These are phyloP conservation scores for Globisporangium spinosum DNA, from an alignment of 352 stramenopile genomes.

Conservation along the genomic window DNA sequence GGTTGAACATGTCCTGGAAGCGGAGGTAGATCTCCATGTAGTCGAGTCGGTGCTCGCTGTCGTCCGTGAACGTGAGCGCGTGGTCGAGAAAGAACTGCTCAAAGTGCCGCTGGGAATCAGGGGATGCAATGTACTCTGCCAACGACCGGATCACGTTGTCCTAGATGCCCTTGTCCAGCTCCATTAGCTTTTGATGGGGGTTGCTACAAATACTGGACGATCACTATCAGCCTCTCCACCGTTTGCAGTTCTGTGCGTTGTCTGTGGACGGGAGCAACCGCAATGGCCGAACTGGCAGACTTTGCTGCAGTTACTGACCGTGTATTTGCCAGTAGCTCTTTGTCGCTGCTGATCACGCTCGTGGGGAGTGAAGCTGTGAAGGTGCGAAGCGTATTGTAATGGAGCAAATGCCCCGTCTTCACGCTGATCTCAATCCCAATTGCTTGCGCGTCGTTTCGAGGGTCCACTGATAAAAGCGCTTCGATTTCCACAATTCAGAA, in stretches of 20 bases:
- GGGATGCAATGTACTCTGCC: conserved; percentile 57
- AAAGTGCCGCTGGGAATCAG: conserved; percentile 61
- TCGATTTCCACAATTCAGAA: conserved; percentile 1
- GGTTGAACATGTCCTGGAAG: conserved; percentile 76
- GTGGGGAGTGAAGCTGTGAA: not conserved
- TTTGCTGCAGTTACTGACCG: not conserved
- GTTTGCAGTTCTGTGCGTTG: not conserved
- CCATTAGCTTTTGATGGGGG: conserved; percentile 4
- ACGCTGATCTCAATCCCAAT: not conserved
- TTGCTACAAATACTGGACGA: not conserved
- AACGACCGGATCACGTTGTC: conserved; percentile 52
- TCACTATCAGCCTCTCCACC: not conserved
- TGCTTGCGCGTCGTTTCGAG: conserved; percentile 5
- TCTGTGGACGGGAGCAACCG: not conserved
- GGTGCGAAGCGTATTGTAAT: not conserved
- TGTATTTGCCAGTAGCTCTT: not conserved
- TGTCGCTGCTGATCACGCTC: not conserved
- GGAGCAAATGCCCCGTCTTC: not conserved
- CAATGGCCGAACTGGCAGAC: too few relatives aligned
- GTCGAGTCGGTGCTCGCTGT: conserved; percentile 60
- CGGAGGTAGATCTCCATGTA: conserved; percentile 72
- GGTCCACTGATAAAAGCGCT: not conserved
- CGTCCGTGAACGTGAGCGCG: conserved; percentile 58
- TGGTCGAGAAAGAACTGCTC: conserved; percentile 77
- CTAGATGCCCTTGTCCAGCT: conserved; percentile 37